phyloP scores from a whole-genome alignment of 2,329 filamentous ascomycete species.

The Emmonsiellopsis sp. region DNA sequence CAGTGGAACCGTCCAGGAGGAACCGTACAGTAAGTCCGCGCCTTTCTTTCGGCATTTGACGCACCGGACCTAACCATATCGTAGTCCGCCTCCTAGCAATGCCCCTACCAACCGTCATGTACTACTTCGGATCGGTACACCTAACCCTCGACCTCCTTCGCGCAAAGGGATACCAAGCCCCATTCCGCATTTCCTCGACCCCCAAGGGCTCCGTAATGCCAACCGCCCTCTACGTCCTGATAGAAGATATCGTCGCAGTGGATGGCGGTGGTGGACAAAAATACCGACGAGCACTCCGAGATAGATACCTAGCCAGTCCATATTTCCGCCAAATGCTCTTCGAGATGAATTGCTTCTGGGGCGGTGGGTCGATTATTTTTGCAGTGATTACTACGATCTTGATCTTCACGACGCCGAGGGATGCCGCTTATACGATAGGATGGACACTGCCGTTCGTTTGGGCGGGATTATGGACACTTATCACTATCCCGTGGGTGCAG shows the following conservation, averaged over 20 bases:
- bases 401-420: constrained; percentile 39
- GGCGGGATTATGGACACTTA: constrained; percentile 33
- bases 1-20: constrained; percentile 31
- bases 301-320: constrained; percentile 45
- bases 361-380: constrained; percentile 39
- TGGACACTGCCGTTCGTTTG: constrained; percentile 35
- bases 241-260: constrained; percentile 59
- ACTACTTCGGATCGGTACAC: constrained; percentile 35
- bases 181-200: constrained; percentile 55
- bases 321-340: constrained; percentile 46
- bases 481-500: constrained; percentile 39
- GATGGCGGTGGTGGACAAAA: constrained; percentile 51
- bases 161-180: constrained; percentile 37
- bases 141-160: constrained; percentile 34
- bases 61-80: constrained; percentile 1
- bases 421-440: constrained; percentile 40
- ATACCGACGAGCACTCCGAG: constrained; percentile 42
- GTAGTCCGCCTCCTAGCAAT: constrained; percentile 35
- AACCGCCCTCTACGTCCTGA: constrained; percentile 54
- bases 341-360: constrained; percentile 50
- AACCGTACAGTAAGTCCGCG: constrained; percentile 28
- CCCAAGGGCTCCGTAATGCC: constrained; percentile 49
- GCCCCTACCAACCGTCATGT: constrained; percentile 37
- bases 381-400: constrained; percentile 40
- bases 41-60: background rate